Conservation (phyloP, 2,329 filamentous ascomycete species). For the Dothistroma septosporum region DNA sequence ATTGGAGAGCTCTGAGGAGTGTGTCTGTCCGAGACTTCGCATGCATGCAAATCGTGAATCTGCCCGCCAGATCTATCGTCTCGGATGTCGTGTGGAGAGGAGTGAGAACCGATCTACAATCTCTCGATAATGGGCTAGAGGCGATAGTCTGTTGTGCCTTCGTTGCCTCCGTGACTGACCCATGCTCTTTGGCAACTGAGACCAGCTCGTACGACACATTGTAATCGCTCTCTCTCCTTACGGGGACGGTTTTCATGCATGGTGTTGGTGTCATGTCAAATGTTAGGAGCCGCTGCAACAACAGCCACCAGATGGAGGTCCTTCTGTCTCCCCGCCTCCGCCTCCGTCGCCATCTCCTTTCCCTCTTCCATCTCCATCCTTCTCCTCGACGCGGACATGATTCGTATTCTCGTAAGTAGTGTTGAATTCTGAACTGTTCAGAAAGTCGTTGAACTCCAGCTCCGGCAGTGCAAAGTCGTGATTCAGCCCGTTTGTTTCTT, state of each 20-base stretch:
- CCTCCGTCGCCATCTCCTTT: neutral
- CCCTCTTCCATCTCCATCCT: neutral
- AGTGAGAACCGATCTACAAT: neutral
- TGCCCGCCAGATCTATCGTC: neutral
- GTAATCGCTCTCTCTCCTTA: too few relatives aligned
- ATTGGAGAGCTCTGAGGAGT: neutral
- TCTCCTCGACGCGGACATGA: neutral
- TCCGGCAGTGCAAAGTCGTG: neutral
- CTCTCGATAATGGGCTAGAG: neutral
- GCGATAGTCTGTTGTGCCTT: neutral
- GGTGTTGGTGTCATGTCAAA: too few relatives aligned
- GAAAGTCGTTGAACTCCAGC: constrained; percentile 24
- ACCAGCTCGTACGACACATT: neutral
- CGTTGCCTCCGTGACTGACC: too few relatives aligned
- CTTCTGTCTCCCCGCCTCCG: neutral
- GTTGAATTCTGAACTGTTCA: constrained; percentile 24
- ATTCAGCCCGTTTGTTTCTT: neutral
- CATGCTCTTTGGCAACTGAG: neutral
- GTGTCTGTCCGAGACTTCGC: neutral
- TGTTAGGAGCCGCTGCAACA: neutral
- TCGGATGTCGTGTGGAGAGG: neutral
- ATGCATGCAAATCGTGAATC: neutral
- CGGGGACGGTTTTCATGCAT: too few relatives aligned
- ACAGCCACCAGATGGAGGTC: neutral
- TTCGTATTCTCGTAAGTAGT: neutral